Percentiles rank a stretch among this genome's conserved stretches.
Evolutionary conservation across 2,329 filamentous ascomycete species (phyloP).

Genomic region (Paramyrothecium sp.): DNA sequence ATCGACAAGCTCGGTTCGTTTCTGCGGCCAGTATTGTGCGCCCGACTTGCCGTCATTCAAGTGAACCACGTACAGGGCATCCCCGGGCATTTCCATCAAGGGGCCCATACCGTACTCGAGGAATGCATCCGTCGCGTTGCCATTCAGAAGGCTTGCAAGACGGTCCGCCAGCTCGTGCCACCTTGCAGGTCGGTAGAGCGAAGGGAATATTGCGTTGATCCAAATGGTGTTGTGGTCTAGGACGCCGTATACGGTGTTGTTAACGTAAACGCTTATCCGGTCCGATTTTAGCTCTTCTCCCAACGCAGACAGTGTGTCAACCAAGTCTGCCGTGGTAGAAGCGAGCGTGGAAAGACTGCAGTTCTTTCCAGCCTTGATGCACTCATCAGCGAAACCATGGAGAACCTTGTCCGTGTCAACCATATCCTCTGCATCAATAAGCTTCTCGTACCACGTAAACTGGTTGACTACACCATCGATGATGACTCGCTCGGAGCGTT

Average conservation of each 20-base stretch:
- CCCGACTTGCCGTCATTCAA: not conserved
- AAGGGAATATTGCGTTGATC: constrained; percentile 34
- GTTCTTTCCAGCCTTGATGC: constrained; percentile 39
- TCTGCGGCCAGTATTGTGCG: not conserved
- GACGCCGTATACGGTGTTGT: constrained; percentile 35
- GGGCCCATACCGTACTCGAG: constrained; percentile 23
- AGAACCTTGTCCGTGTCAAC: constrained; percentile 26
- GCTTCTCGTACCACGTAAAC: constrained; percentile 28
- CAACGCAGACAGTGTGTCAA: constrained; percentile 28
- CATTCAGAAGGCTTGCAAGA: constrained; percentile 31
- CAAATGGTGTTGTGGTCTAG: constrained; percentile 32
- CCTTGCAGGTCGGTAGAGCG: constrained; percentile 33
- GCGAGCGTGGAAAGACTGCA: constrained; percentile 39
- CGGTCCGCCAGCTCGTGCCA: constrained; percentile 34
- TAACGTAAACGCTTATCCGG: constrained; percentile 40
- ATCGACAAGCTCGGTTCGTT: not conserved
- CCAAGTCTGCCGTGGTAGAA: constrained; percentile 29
- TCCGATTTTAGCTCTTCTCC: constrained; percentile 31
- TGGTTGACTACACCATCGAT: constrained; percentile 33
- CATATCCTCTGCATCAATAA: constrained; percentile 21
- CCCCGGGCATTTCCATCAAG: constrained; percentile 4
- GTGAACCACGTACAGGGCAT: not conserved
- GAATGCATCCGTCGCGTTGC: constrained; percentile 37
- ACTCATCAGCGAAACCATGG: constrained; percentile 31
- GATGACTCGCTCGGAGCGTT: constrained; percentile 28